Percentiles rank a stretch among this genome's conserved stretches.
phyloP scores from a whole-genome alignment of 1,284 basidiomycete species.

The Exobasidium cylindrosporum region DNA sequence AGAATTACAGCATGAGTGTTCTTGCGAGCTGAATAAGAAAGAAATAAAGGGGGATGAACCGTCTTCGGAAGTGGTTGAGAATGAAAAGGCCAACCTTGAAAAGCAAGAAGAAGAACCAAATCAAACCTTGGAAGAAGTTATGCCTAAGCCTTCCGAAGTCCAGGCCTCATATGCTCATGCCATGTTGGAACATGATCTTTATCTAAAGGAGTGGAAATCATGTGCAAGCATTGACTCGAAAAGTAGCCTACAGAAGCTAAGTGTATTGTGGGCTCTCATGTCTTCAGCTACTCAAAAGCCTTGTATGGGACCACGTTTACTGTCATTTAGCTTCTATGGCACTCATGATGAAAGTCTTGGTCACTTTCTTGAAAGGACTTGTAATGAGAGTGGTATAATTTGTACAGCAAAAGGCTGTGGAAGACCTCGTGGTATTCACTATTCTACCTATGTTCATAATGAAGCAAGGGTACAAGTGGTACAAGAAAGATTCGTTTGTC shows the following conservation, averaged over 20 bases:
- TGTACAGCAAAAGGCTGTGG: conserved; percentile 82
- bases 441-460: conserved; percentile 83
- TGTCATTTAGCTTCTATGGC: conserved; percentile 83
- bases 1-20: neutral
- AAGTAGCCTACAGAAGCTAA: conserved; percentile 59
- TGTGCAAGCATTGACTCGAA: neutral
- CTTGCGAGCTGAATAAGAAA: neutral
- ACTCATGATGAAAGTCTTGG: conserved; percentile 87
- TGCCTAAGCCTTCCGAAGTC: conserved; percentile 10
- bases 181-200: conserved; percentile 3
- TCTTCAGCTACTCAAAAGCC: conserved; percentile 62
- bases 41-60: neutral
- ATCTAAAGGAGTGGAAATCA: conserved; percentile 4
- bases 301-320: conserved; percentile 60
- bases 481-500: conserved; percentile 51
- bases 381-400: conserved; percentile 66
- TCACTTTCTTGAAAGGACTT: conserved; percentile 80
- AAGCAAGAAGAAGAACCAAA: neutral
- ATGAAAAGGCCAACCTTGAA: neutral
- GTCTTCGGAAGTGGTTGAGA: neutral
- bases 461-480: conserved; percentile 75
- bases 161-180: conserved; percentile 4
- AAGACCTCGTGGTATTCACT: conserved; percentile 76
- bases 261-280: conserved; percentile 61
- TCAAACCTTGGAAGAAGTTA: neutral